These are phyloP conservation scores for Extremus antarcticus DNA, from an alignment of 495 filamentous ascomycete species.

Conservation along the genomic window DNA sequence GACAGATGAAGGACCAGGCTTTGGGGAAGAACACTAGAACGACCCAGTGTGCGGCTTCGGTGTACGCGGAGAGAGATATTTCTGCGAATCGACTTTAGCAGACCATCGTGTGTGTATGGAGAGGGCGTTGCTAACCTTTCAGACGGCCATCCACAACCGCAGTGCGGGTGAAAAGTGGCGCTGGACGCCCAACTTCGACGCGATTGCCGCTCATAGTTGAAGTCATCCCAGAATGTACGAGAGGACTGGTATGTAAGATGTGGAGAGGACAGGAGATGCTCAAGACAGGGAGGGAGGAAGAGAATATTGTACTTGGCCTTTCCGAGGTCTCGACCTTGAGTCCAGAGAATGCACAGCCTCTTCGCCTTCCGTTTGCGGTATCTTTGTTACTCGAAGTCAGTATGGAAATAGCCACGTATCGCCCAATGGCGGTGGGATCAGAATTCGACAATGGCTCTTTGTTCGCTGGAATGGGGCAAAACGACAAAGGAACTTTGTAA, in stretches of 20 bases:
- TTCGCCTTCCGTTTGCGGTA: not conserved
- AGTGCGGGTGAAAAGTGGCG: not conserved
- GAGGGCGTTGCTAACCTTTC: not conserved
- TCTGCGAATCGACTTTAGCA: not conserved
- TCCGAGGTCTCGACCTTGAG: not conserved
- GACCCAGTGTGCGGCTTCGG: slow-evolving; percentile 37
- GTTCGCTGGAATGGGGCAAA: not conserved
- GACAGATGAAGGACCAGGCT: slow-evolving; percentile 46
- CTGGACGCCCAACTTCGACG: not conserved
- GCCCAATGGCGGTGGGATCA: not conserved
- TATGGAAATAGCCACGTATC: not conserved
- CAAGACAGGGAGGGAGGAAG: not conserved
- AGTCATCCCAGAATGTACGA: not conserved
- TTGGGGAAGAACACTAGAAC: slow-evolving; percentile 43
- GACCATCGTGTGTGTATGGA: not conserved
- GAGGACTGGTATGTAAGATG: not conserved
- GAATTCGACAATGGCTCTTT: not conserved
- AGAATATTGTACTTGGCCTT: not conserved
- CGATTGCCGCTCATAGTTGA: not conserved
- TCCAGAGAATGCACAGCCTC: not conserved
- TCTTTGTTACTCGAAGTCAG: not conserved
- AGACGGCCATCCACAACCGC: slow-evolving; percentile 3
- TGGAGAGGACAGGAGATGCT: not conserved
- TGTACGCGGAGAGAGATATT: slow-evolving; percentile 34
- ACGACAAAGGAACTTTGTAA: not conserved